Evolutionary conservation across 352 stramenopile species (phyloP), one percentile per base, ranked within the genome.

Genomic region (Blastocystis sp.): DNA sequence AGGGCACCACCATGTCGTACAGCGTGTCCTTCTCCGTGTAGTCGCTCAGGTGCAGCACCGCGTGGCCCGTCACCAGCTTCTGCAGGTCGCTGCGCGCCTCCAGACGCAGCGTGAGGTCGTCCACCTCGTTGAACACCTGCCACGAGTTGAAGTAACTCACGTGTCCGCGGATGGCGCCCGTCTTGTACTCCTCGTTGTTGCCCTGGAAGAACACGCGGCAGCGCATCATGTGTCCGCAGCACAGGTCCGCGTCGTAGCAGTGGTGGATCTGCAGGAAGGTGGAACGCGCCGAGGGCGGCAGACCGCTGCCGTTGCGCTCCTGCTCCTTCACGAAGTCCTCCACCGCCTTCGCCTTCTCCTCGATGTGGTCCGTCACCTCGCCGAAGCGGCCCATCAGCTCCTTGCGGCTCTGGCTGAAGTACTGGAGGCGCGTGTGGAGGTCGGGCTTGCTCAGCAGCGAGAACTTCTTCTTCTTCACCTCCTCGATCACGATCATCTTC

Each of bases 1-100:
- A 67, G 9, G 74, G 74, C n/a, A 85, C n/a, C 10, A 85, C 45
- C 21, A 85, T n/a, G 66, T 85, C 74, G n/a, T 85, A 85, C 51
- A 85, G 31, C 19, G 21, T n/a, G n/a, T 85, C 74, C 50, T 67
- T 85, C 74, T 85, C 55, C 24, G n/a, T 51, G 61, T 67, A 85
- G 24, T 85, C 41, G 12, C 50, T 4, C 60, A 85, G 29, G 21
- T 24, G 51, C 13, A 85, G 61, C 24, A 55, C 12, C 13, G 74
- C 74, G n/a, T 51, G n/a, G 41, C 74, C 74, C 4, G 33, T 35
- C 10, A 45, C 29, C 0, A 10, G 51, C 21, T 59, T 51, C 31
- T 59, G 55, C 51, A 85, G 50, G 45, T 85, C 74, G 21, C 33
- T n/a, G 37, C 55, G 74, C 12, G 66, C 16, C 45, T 85, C 74